Conservation (phyloP, 305 asterid genomes). For the Fraxinus baroniana region DNA sequence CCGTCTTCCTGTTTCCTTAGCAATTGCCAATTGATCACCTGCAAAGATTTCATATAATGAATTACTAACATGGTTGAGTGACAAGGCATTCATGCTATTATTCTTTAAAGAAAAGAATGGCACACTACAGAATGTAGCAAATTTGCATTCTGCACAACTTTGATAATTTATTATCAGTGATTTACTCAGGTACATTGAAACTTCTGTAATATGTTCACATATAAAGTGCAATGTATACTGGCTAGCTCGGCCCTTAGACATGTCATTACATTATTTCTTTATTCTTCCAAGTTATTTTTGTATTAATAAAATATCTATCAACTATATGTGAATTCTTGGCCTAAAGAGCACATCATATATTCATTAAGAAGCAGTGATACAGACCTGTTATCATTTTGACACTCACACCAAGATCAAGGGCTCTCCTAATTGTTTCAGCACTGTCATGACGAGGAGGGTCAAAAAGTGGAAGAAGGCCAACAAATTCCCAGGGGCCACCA, state of each 20-base stretch:
- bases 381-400: constrained; percentile 57
- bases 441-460: constrained; percentile 61
- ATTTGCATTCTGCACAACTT: not conserved
- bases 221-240: not conserved
- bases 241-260: not conserved
- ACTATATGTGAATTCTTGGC: not conserved
- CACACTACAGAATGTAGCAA: not conserved
- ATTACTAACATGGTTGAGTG: not conserved
- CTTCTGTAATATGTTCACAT: not conserved
- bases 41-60: not conserved
- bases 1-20: constrained; percentile 60
- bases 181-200: not conserved
- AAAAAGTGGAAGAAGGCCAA: constrained; percentile 55
- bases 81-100: not conserved
- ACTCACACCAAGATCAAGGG: constrained; percentile 56
- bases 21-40: constrained; percentile 66
- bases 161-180: not conserved
- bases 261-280: not conserved
- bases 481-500: constrained; percentile 54
- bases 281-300: not conserved
- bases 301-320: not conserved
- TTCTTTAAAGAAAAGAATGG: not conserved
- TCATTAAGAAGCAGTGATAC: not conserved
- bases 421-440: constrained; percentile 50
- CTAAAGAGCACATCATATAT: not conserved